Conservation (phyloP, 2,329 filamentous ascomycete genomes). For the Talaromyces atroroseus region DNA sequence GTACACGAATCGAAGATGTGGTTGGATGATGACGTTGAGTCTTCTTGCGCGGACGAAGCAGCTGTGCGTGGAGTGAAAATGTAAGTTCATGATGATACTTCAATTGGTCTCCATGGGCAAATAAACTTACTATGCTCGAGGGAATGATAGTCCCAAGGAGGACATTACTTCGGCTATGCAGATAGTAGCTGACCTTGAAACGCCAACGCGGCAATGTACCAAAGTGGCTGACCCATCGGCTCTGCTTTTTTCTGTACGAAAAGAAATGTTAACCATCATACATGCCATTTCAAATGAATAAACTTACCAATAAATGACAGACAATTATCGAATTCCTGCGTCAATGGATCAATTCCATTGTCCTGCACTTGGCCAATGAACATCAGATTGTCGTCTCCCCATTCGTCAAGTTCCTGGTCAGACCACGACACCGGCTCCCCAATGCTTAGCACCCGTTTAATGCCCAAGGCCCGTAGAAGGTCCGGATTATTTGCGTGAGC, state of each 20-base stretch:
- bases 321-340: conserved; percentile 76
- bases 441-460: conserved; percentile 82
- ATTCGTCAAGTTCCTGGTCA: conserved; percentile 62
- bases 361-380: conserved; percentile 84
- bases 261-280: background rate
- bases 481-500: conserved; percentile 91
- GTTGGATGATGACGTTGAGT: conserved; percentile 96
- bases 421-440: conserved; percentile 83
- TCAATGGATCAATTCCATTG: conserved; percentile 91
- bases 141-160: conserved; percentile 71
- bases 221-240: conserved; percentile 74
- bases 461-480: conserved; percentile 71
- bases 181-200: conserved; percentile 91
- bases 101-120: too few species aligned
- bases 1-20: conserved; percentile 83
- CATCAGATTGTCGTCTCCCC: conserved; percentile 74
- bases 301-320: conserved; percentile 84
- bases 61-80: conserved; percentile 28
- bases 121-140: conserved; percentile 68
- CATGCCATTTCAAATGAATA: background rate
- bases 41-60: conserved; percentile 90
- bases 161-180: conserved; percentile 99
- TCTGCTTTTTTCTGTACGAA: conserved; percentile 66
- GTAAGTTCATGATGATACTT: background rate
- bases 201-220: conserved; percentile 93